These are phyloP conservation scores for Leccinum pseudoinsigne DNA, from an alignment of 1,284 basidiomycete genomes.

Conservation along the genomic window DNA sequence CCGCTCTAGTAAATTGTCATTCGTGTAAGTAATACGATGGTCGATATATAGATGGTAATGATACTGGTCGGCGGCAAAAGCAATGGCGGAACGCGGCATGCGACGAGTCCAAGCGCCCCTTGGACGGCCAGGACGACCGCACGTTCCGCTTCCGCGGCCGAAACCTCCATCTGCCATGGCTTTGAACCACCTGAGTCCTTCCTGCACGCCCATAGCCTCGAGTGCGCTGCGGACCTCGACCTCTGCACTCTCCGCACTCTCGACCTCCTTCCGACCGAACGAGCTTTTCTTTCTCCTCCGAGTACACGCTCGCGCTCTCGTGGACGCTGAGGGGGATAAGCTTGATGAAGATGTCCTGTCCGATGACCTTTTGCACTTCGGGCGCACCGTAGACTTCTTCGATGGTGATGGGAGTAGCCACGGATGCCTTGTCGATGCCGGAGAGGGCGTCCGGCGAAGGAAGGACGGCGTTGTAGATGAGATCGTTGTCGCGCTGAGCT, in stretches of 20 bases:
- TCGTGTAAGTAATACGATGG: too few species aligned
- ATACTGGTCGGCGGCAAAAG: too few species aligned
- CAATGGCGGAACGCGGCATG: too few species aligned
- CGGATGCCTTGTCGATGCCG: slow-evolving; percentile 74
- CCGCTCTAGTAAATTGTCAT: too few species aligned
- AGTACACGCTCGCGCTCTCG: slow-evolving; percentile 95
- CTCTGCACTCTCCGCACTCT: slow-evolving; percentile 84
- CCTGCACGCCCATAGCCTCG: slow-evolving; percentile 83
- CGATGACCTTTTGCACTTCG: slow-evolving; percentile 93
- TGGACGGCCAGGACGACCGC: too few species aligned
- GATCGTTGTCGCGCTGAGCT: slow-evolving; percentile 90
- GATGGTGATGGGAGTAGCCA: slow-evolving; percentile 84
- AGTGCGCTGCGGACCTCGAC: slow-evolving; percentile 80
- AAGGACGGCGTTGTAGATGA: slow-evolving; percentile 96
- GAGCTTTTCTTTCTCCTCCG: slow-evolving; percentile 96
- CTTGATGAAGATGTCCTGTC: slow-evolving; percentile 86
- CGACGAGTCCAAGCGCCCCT: too few species aligned
- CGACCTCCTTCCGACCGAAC: slow-evolving; percentile 79
- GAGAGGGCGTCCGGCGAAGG: slow-evolving; percentile 83
- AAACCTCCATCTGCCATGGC: slow-evolving; percentile 58
- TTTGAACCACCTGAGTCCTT: slow-evolving; percentile 74
- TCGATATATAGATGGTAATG: too few species aligned
- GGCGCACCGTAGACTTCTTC: slow-evolving; percentile 92
- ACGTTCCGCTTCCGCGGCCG: too few species aligned
- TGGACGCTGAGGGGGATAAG: slow-evolving; percentile 95